Base-by-base conservation (phyloP, 1,139 yeast species). In the Hansenula sp. region DNA sequence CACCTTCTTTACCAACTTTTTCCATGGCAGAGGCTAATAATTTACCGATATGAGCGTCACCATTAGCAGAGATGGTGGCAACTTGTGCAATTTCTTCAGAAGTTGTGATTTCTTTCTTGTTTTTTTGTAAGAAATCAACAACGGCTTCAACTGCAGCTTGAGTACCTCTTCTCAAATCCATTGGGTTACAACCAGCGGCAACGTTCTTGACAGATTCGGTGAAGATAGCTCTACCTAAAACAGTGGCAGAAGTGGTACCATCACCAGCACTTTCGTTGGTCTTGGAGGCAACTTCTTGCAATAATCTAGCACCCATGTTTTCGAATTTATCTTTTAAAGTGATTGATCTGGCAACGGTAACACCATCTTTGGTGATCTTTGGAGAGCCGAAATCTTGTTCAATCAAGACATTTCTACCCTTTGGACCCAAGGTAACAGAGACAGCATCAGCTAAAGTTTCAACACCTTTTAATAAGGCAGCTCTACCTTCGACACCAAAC, bases 1-100 rank as follows among this genome's bases (percentile, higher is more conserved):
- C 99, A 78, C 99, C 99, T 72, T 93, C 99, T 73, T 93, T 94
- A 63, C 99, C 99, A 51, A 93, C 99, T 72, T 93, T 93, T 74
- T 91, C 99, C 99, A 93, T 93, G 60, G 99, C 99, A 48, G 86
- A 82, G 48, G 99, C 98, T 65, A 93, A 79, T 60, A 93, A 75
- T 67, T 84, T 77, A 68, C 99, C 99, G 61, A 93, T 91, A 76
- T 93, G 98, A 42, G 77, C 64, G 67, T 93, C 99, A 58, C 99
- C 99, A 68, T 93, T 93, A 54, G 99, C 99, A 47, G 98, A 90
- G 62, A 93, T 93, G 52, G 99, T 93, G 57, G 99, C 99, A 45
- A 93, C 99, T 74, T 93, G 99, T 38, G 99, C 97, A 56, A 93
- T 93, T 72, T 93, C 99, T 61, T 84, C 96, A 50, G 94, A 82